These are phyloP conservation scores for Colletotrichum tabaci DNA, from an alignment of 2,329 filamentous ascomycete species.

Conservation along the genomic window DNA sequence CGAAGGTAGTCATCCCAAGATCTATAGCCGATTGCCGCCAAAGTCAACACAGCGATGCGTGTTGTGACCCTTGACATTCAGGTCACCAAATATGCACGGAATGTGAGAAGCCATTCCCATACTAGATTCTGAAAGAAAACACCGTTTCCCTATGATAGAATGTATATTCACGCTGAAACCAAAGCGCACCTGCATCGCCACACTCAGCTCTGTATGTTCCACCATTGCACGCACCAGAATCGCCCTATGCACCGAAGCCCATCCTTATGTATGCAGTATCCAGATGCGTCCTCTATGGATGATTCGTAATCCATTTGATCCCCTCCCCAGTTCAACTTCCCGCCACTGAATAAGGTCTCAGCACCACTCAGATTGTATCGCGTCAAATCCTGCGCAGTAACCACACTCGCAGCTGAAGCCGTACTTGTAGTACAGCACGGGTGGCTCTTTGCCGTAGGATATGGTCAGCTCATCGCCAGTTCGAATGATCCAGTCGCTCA, in stretches of 20 bases:
- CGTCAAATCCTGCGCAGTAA: slow-evolving; percentile 52
- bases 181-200: neutral
- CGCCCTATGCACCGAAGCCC: neutral
- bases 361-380: slow-evolving; percentile 12
- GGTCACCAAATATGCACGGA: too few relatives aligned
- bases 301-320: neutral
- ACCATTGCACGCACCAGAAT: too few relatives aligned
- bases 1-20: too few relatives aligned
- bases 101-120: too few relatives aligned
- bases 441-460: slow-evolving; percentile 59
- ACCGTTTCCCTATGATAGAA: too few relatives aligned
- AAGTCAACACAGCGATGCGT: too few relatives aligned
- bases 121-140: too few relatives aligned
- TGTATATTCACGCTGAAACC: neutral
- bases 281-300: neutral
- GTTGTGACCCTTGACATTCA: too few relatives aligned
- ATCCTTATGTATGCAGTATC: neutral
- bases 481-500: slow-evolving; percentile 52
- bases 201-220: too few relatives aligned
- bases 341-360: neutral
- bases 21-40: too few relatives aligned
- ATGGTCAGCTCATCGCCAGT: slow-evolving; percentile 67
- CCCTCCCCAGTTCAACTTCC: neutral
- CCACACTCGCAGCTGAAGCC: slow-evolving; percentile 69
- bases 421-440: slow-evolving; percentile 59